phyloP scores from a whole-genome alignment of 768 basidiomycete species.

The Nidularia pulvinata region DNA sequence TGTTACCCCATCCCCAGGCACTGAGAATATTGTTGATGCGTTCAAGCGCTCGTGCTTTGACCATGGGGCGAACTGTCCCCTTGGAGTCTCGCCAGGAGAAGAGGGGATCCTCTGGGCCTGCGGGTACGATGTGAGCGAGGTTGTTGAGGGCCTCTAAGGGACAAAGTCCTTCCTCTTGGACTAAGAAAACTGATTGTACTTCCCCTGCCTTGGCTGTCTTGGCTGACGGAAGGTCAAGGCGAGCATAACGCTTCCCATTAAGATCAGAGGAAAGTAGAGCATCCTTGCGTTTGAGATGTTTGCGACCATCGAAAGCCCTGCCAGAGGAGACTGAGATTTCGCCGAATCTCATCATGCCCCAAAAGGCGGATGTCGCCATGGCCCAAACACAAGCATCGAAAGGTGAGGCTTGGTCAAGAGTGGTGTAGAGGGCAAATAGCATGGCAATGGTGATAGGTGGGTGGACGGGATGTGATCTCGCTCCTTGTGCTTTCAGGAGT shows the following conservation, averaged over 20 bases:
- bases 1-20: constrained; percentile 19
- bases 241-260: constrained; percentile 19
- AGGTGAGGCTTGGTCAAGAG: constrained; percentile 17
- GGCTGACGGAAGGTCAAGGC: constrained; percentile 25
- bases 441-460: constrained; percentile 12
- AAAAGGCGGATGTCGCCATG: constrained; percentile 30
- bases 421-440: constrained; percentile 15
- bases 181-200: constrained; percentile 23
- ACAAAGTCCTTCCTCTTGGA: constrained; percentile 16
- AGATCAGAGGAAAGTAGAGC: constrained; percentile 15
- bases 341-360: constrained; percentile 34
- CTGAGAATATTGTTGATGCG: constrained; percentile 24
- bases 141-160: constrained; percentile 26
- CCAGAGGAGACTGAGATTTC: constrained; percentile 25
- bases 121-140: constrained; percentile 19
- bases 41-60: constrained; percentile 16
- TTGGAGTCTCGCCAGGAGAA: constrained; percentile 29
- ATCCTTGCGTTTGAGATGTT: constrained; percentile 20
- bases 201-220: constrained; percentile 33
- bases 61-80: constrained; percentile 23
- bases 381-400: constrained; percentile 43
- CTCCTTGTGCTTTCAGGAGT: not conserved
- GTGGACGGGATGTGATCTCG: not conserved
- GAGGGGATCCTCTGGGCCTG: constrained; percentile 20
- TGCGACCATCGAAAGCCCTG: constrained; percentile 9